Evolutionary conservation across 1,284 basidiomycete genomes (phyloP).

Genomic region (Meira miltonrushii): DNA sequence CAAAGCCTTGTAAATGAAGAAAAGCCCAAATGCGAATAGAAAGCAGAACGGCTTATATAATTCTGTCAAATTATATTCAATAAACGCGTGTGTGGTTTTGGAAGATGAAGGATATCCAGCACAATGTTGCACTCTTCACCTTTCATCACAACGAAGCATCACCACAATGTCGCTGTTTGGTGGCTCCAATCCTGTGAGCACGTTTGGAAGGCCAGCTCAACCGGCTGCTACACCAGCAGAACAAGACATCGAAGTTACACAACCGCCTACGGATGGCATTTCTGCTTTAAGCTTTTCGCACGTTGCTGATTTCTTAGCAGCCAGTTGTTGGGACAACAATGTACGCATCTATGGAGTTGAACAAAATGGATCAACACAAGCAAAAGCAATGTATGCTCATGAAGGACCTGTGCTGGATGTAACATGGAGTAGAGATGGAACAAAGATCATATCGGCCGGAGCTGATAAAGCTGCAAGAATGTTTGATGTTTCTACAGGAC

Average conservation of each 20-base stretch:
- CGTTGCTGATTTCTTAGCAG: slow-evolving; percentile 54
- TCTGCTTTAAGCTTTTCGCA: slow-evolving; percentile 52
- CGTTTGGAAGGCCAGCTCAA: slow-evolving; percentile 1
- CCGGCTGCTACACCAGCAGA: neutral
- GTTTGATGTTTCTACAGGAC: slow-evolving; percentile 71
- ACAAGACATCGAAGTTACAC: slow-evolving; percentile 65
- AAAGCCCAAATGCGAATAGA: no score
- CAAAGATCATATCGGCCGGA: slow-evolving; percentile 75
- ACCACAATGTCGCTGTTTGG: no score
- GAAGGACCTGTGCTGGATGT: slow-evolving; percentile 75
- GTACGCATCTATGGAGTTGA: slow-evolving; percentile 60
- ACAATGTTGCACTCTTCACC: no score
- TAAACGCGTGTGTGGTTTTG: no score
- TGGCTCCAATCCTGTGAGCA: no score
- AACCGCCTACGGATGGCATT: slow-evolving; percentile 52
- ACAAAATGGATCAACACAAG: slow-evolving; percentile 59
- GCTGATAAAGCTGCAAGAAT: slow-evolving; percentile 77
- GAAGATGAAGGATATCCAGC: no score
- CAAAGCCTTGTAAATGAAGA: no score
- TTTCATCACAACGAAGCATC: no score
- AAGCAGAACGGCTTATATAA: no score
- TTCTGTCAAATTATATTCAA: no score
- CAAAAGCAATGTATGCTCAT: slow-evolving; percentile 77
- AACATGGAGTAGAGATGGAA: slow-evolving; percentile 78
- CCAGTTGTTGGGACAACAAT: slow-evolving; percentile 54